phyloP scores from a whole-genome alignment of 106 monocot species.

The Allium sativum region DNA sequence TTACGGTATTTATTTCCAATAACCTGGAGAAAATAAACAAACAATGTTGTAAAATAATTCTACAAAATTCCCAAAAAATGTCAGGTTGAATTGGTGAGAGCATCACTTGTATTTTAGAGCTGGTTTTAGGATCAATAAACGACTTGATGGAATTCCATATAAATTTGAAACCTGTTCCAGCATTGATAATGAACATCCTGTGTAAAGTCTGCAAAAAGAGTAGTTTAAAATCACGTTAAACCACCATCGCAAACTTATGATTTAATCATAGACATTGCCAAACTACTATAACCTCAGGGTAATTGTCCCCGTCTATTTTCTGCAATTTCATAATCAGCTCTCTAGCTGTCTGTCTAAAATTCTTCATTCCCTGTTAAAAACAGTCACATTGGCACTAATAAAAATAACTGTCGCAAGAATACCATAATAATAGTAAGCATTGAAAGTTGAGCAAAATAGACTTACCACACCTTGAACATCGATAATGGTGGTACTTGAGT shows the following conservation, averaged over 20 bases:
- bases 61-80: not conserved
- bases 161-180: conserved; percentile 53
- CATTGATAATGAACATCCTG: conserved; percentile 58
- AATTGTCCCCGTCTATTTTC: conserved; percentile 47
- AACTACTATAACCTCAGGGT: conserved; percentile 24
- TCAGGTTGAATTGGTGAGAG: not conserved
- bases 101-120: conserved; percentile 54
- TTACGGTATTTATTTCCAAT: conserved; percentile 48
- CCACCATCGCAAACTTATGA: not conserved
- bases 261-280: not conserved
- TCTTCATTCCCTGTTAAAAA: conserved; percentile 26
- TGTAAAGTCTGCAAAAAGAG: conserved; percentile 36
- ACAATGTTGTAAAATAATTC: conserved; percentile 1
- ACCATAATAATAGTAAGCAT: too few species aligned
- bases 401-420: not conserved
- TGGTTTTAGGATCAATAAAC: conserved; percentile 60
- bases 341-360: conserved; percentile 43
- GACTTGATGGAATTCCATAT: conserved; percentile 55
- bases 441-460: not conserved
- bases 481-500: conserved; percentile 70
- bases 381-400: not conserved
- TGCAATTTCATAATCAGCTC: conserved; percentile 33
- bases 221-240: conserved; percentile 4
- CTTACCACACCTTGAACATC: conserved; percentile 74
- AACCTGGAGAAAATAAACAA: conserved; percentile 31